A percentile compares a stretch with the other conserved stretches of the same genome.
Conservation (phyloP, 2,329 filamentous ascomycete genomes). For the Graphium sp. region DNA sequence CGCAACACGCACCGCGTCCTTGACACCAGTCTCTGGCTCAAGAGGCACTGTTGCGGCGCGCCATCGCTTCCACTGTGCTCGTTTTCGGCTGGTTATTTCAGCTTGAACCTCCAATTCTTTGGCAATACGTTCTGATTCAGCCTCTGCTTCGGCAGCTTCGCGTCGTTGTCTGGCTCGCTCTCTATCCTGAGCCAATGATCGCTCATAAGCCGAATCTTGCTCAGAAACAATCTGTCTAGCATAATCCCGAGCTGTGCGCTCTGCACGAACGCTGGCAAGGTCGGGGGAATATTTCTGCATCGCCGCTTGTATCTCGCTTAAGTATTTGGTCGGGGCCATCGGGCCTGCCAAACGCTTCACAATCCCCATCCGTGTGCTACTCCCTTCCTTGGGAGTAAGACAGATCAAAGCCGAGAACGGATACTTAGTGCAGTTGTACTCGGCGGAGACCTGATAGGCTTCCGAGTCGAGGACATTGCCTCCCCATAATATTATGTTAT, state of each 20-base stretch:
- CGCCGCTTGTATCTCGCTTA: constrained; percentile 56
- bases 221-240: constrained; percentile 68
- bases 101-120: constrained; percentile 42
- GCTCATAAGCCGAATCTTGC: constrained; percentile 88
- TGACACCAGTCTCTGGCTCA: constrained; percentile 47
- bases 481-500: constrained; percentile 79
- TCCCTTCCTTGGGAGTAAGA: constrained; percentile 69
- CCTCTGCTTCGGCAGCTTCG: constrained; percentile 55
- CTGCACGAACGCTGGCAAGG: constrained; percentile 56
- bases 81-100: constrained; percentile 36
- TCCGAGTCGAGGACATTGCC: constrained; percentile 88
- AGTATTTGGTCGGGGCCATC: constrained; percentile 51
- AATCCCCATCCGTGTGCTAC: constrained; percentile 78
- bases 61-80: constrained; percentile 65
- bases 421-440: constrained; percentile 80
- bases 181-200: constrained; percentile 72
- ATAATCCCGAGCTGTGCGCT: constrained; percentile 64
- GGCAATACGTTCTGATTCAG: constrained; percentile 47
- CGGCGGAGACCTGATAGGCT: constrained; percentile 80
- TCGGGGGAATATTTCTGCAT: constrained; percentile 64
- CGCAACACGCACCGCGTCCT: constrained; percentile 56
- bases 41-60: constrained; percentile 47
- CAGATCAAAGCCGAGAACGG: constrained; percentile 79
- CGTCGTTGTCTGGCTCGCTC: constrained; percentile 63
- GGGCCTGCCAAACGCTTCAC: constrained; percentile 64